Percentiles rank a stretch among this genome's conserved stretches.
Evolutionary conservation across 148 eudicot species (phyloP).

Genomic region (Cornus controversa): DNA sequence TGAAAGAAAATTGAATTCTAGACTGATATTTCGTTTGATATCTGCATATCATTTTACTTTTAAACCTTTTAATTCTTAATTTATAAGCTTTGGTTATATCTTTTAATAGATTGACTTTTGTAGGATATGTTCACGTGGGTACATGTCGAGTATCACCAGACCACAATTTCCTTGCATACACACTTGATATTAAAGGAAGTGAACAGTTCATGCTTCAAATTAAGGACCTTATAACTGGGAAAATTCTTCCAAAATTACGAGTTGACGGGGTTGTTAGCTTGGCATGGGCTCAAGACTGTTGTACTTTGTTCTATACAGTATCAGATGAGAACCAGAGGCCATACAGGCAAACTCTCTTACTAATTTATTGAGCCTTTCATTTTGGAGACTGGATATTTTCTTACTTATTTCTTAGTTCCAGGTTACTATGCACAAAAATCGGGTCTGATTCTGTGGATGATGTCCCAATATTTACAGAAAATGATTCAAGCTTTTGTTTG

Average conservation of each 20-base stretch:
- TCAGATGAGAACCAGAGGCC: conserved; percentile 88
- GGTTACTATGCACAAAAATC: conserved; percentile 64
- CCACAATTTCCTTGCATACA: conserved; percentile 85
- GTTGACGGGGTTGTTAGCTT: conserved; percentile 81
- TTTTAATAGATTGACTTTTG: conserved; percentile 3
- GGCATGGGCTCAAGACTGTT: conserved; percentile 85
- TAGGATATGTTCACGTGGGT: conserved; percentile 96
- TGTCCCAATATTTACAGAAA: conserved; percentile 58
- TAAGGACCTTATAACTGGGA: conserved; percentile 62
- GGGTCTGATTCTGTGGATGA: conserved; percentile 44
- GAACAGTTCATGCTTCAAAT: conserved; percentile 80
- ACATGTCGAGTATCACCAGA: conserved; percentile 94
- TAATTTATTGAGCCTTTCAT: conserved; percentile 15
- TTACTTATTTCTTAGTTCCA: conserved; percentile 31
- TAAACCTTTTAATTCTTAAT: background rate
- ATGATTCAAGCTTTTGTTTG: conserved; percentile 77
- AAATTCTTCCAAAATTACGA: conserved; percentile 39
- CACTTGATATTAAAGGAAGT: conserved; percentile 71
- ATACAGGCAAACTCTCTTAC: conserved; percentile 52
- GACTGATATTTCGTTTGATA: background rate
- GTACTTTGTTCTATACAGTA: conserved; percentile 68
- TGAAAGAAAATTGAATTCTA: background rate
- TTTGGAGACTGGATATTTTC: conserved; percentile 17
- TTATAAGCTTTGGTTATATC: background rate
- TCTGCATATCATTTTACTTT: background rate